Conservation (phyloP, 1,284 basidiomycete genomes). For the Trichosporon coremiiforme region DNA sequence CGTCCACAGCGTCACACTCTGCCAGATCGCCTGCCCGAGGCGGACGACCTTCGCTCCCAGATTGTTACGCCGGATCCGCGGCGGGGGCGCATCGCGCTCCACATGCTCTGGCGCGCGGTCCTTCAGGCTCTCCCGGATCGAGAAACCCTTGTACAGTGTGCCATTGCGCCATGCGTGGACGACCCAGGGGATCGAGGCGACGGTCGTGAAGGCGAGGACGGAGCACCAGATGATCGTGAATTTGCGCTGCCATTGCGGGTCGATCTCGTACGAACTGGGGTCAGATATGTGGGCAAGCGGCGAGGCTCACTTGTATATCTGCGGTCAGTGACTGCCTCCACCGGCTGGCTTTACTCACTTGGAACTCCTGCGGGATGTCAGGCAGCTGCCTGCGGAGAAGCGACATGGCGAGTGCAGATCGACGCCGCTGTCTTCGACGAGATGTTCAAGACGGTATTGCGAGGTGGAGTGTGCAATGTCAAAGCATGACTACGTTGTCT, state of each 20-base stretch:
- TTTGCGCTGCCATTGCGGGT: conserved; percentile 73
- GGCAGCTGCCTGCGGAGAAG: conserved; percentile 10
- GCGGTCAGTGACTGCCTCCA: conserved; percentile 21
- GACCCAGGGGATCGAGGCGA: conserved; percentile 62
- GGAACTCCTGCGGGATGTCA: conserved; percentile 15
- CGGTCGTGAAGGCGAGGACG: conserved; percentile 62
- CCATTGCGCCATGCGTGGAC: conserved; percentile 56
- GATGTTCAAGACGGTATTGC: not conserved
- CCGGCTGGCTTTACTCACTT: conserved; percentile 10
- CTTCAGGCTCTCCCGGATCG: conserved; percentile 32
- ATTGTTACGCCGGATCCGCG: not conserved
- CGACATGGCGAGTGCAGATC: not conserved
- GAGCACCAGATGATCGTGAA: conserved; percentile 75
- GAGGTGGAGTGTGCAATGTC: not conserved
- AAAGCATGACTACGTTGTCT: conserved; percentile 3
- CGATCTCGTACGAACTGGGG: conserved; percentile 70
- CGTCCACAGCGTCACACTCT: conserved; percentile 35
- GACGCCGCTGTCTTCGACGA: not conserved
- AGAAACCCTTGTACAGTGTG: conserved; percentile 35
- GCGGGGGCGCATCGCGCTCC: not conserved
- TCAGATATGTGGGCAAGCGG: not conserved
- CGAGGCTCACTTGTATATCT: conserved; percentile 29
- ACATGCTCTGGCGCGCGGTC: conserved; percentile 6
- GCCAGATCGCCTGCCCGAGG: conserved; percentile 29
- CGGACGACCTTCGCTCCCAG: not conserved